These are phyloP conservation scores for Monilinia laxa DNA, from an alignment of 2,329 filamentous ascomycete genomes.

Conservation along the genomic window DNA sequence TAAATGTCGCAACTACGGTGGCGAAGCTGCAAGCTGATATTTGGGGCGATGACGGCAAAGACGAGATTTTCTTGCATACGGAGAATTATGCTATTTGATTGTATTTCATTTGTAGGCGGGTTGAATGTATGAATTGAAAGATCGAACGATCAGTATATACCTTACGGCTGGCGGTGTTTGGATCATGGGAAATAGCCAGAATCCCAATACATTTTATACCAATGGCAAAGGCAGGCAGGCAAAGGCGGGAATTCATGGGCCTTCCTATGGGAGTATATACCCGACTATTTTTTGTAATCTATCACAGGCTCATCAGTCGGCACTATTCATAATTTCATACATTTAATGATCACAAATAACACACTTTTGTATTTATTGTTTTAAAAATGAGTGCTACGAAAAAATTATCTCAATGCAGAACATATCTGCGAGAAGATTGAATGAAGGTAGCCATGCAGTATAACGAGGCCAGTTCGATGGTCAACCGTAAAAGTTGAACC, in stretches of 20 bases:
- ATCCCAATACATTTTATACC: conserved; percentile 16
- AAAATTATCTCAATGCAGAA: background rate
- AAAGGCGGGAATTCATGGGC: conserved; percentile 6
- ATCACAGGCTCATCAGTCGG: conserved; percentile 9
- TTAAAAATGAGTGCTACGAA: background rate
- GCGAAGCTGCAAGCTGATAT: conserved; percentile 80
- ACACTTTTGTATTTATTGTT: background rate
- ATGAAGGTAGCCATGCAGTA: conserved; percentile 17
- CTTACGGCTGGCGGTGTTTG: conserved; percentile 10
- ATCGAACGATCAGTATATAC: conserved; percentile 14
- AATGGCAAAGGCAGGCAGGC: background rate
- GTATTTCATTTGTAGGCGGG: background rate
- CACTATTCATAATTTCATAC: conserved; percentile 18
- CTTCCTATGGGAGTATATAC: conserved; percentile 2
- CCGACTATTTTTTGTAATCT: conserved; percentile 18
- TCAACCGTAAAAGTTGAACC: background rate
- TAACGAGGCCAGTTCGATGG: conserved; percentile 8
- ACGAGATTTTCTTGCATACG: conserved; percentile 91
- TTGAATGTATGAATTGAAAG: conserved; percentile 1
- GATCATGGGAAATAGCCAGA: conserved; percentile 12
- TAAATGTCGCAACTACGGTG: conserved; percentile 83
- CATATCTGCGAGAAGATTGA: background rate
- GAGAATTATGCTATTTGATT: conserved; percentile 85
- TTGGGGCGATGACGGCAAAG: conserved; percentile 72
- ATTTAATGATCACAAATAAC: conserved; percentile 15